Conservation (phyloP, 805 yeast genomes). For the Metschnikowia aberdeeniae region DNA sequence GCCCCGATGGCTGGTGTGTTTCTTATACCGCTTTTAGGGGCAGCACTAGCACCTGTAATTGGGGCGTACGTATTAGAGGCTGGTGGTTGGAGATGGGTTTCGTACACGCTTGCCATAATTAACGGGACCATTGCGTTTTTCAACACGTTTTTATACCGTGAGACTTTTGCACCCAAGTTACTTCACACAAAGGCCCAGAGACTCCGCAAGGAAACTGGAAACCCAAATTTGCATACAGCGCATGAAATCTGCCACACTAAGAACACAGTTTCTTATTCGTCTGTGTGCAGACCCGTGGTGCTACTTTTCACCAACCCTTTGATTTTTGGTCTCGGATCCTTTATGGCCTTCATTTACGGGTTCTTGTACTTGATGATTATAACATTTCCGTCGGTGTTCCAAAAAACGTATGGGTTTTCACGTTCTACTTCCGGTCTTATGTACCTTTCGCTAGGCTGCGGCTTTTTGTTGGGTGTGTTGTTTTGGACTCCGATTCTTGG, state of each 20-base stretch:
- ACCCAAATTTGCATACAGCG: constrained; percentile 34
- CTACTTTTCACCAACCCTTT: constrained; percentile 34
- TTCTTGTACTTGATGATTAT: constrained; percentile 40
- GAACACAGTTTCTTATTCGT: constrained; percentile 19
- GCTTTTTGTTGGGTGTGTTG: constrained; percentile 30
- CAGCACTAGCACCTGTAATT: constrained; percentile 37
- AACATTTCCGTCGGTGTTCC: constrained; percentile 33
- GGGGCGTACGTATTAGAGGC: constrained; percentile 33
- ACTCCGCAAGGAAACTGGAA: constrained; percentile 33
- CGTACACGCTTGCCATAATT: constrained; percentile 31
- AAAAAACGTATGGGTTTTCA: constrained; percentile 29
- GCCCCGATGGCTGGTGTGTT: constrained; percentile 35
- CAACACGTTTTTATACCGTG: constrained; percentile 29
- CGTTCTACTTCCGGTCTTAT: constrained; percentile 32
- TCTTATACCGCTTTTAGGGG: constrained; percentile 36
- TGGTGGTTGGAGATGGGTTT: constrained; percentile 36
- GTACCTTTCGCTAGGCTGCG: constrained; percentile 39
- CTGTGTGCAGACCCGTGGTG: constrained; percentile 31
- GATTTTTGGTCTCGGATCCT: constrained; percentile 38
- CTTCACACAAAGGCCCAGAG: constrained; percentile 25
- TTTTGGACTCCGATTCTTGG: constrained; percentile 29
- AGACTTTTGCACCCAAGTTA: constrained; percentile 35
- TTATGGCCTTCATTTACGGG: constrained; percentile 41
- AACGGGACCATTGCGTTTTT: constrained; percentile 31
- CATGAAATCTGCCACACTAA: constrained; percentile 31